Conservation (phyloP, 129 eudicot genomes). For the Arctium lappa region DNA sequence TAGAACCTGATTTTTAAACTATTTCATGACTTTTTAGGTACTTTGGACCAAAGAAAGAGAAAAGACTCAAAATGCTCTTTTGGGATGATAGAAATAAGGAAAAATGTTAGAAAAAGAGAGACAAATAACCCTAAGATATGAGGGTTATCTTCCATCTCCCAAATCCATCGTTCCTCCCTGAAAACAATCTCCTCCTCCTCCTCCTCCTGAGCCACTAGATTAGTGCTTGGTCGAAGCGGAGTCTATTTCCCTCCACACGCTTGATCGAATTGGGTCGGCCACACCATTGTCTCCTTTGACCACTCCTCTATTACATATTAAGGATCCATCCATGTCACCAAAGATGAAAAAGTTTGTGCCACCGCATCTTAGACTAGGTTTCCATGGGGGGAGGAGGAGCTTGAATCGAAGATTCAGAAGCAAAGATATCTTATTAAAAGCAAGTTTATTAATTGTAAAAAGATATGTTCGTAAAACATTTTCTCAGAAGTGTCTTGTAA, state of each 20-base stretch:
- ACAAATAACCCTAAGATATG: no score
- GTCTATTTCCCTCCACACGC: slow-evolving; percentile 54
- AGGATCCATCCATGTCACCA: slow-evolving; percentile 17
- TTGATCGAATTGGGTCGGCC: slow-evolving; percentile 49
- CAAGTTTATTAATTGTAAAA: no score
- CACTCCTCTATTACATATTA: slow-evolving; percentile 3
- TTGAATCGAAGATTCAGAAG: slow-evolving; percentile 34
- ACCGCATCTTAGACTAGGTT: slow-evolving; percentile 71
- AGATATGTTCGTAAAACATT: no score
- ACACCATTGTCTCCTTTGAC: slow-evolving; percentile 4
- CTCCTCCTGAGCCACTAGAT: slow-evolving; percentile 9
- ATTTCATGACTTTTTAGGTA: no score
- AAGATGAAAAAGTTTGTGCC: slow-evolving; percentile 53
- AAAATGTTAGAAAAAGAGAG: no score
- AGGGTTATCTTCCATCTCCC: slow-evolving; percentile 33
- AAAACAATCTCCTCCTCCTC: slow-evolving; percentile 3
- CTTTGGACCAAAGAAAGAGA: no score
- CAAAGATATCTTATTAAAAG: background rate
- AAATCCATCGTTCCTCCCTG: slow-evolving; percentile 31
- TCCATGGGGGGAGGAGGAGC: slow-evolving; percentile 49
- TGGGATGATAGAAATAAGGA: no score
- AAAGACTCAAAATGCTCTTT: no score
- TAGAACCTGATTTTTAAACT: no score
- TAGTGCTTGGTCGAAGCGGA: slow-evolving; percentile 21
- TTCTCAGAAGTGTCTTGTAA: no score